Evolutionary conservation across 2,329 filamentous ascomycete genomes (phyloP).

Genomic region (Periglandula ipomoeae): DNA sequence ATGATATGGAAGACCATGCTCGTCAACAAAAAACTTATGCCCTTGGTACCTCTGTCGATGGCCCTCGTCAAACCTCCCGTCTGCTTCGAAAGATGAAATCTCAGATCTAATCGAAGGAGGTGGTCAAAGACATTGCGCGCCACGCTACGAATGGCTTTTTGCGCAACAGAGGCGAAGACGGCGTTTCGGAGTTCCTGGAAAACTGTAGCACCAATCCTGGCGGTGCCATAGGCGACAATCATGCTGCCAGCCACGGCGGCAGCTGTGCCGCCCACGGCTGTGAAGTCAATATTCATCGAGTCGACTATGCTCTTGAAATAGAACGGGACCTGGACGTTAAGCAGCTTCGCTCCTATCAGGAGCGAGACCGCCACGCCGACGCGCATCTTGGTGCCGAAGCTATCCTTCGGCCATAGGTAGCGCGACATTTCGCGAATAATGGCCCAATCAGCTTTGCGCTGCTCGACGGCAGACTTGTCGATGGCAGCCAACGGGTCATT

Average conservation of each 20-base stretch:
- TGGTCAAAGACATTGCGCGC: constrained; percentile 91
- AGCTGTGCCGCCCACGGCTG: constrained; percentile 77
- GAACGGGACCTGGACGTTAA: constrained; percentile 97
- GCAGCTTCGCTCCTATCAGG: constrained; percentile 80
- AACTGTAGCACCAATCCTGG: constrained; percentile 77
- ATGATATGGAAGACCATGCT: constrained; percentile 99
- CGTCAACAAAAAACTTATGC: constrained; percentile 91
- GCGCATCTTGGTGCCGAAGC: constrained; percentile 61
- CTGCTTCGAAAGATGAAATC: constrained; percentile 89
- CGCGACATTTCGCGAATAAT: constrained; percentile 97
- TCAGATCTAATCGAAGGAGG: constrained; percentile 76
- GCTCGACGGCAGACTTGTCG: constrained; percentile 61
- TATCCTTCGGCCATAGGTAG: constrained; percentile 92
- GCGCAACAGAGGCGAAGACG: constrained; percentile 91
- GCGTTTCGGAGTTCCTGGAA: constrained; percentile 95
- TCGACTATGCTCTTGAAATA: constrained; percentile 99
- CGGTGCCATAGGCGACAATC: constrained; percentile 86
- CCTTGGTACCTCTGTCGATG: constrained; percentile 94
- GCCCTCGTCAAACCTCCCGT: constrained; percentile 90
- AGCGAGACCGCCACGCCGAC: constrained; percentile 78
- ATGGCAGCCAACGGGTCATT: constrained; percentile 23
- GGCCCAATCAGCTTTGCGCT: constrained; percentile 94
- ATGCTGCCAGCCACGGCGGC: constrained; percentile 83
- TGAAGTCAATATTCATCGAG: constrained; percentile 92
- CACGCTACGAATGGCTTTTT: constrained; percentile 89